phyloP scores from a whole-genome alignment of 2,329 filamentous ascomycete species.

The Amauroascus verrucosus region DNA sequence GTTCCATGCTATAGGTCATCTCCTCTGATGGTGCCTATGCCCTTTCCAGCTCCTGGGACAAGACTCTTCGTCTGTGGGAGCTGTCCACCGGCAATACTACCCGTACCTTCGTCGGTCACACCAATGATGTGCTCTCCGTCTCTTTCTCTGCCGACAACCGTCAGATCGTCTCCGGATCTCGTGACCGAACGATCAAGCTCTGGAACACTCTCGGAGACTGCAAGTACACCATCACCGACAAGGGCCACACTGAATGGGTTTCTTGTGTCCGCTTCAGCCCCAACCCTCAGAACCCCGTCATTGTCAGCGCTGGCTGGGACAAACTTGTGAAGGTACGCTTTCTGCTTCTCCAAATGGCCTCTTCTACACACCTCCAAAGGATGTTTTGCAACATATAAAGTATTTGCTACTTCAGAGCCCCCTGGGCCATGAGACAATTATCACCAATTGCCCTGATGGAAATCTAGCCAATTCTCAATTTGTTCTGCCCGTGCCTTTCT shows the following conservation, averaged over 20 bases:
- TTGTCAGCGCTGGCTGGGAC: conserved; percentile 97
- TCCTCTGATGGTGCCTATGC: conserved; percentile 99
- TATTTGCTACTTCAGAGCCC: conserved; percentile 99
- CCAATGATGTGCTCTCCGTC: conserved; percentile 98
- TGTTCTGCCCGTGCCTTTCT: neutral
- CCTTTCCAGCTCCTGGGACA: conserved; percentile 98
- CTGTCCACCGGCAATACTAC: conserved; percentile 94
- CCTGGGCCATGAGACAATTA: conserved; percentile 91
- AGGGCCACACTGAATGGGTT: conserved; percentile 99
- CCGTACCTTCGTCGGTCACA: conserved; percentile 97
- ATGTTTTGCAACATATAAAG: conserved; percentile 80
- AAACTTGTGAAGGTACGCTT: conserved; percentile 96
- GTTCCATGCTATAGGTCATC: conserved; percentile 61
- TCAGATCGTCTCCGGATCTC: conserved; percentile 97
- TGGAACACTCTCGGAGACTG: conserved; percentile 99
- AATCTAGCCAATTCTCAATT: conserved; percentile 6
- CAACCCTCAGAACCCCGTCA: conserved; percentile 99
- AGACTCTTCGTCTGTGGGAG: conserved; percentile 99
- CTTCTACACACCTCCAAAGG: conserved; percentile 48
- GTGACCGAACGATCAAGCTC: conserved; percentile 98
- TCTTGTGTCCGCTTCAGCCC: conserved; percentile 99
- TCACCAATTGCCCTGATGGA: conserved; percentile 55
- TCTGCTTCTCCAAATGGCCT: neutral
- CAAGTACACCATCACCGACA: conserved; percentile 99
- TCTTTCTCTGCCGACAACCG: conserved; percentile 99